Evolutionary conservation across 768 basidiomycete species (phyloP).

Genomic region (Termitomyces sp.): DNA sequence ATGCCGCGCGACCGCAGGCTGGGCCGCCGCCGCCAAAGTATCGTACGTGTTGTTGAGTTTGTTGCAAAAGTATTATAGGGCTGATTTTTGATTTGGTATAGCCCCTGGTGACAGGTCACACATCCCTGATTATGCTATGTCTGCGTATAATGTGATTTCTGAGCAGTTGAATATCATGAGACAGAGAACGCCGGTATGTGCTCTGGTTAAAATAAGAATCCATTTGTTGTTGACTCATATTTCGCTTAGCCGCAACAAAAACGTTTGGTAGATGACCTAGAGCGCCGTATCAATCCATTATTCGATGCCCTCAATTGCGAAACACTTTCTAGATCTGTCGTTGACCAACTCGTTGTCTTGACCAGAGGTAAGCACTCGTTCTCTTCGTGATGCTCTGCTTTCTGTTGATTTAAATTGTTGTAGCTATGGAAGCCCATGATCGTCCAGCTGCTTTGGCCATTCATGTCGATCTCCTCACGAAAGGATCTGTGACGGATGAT

Average conservation of each 20-base stretch:
- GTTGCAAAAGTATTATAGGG: neutral
- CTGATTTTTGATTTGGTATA: slow-evolving; percentile 24
- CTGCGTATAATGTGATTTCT: slow-evolving; percentile 62
- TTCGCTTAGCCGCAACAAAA: slow-evolving; percentile 68
- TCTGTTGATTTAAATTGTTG: neutral
- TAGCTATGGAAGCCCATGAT: slow-evolving; percentile 81
- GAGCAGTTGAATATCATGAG: slow-evolving; percentile 61
- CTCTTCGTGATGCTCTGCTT: neutral
- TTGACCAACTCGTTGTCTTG: slow-evolving; percentile 67
- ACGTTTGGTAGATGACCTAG: slow-evolving; percentile 80
- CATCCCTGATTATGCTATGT: slow-evolving; percentile 65
- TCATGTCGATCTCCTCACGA: slow-evolving; percentile 81
- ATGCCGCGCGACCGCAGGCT: slow-evolving; percentile 15
- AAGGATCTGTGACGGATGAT: slow-evolving; percentile 74
- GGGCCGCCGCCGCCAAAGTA: slow-evolving; percentile 37
- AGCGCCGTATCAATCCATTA: slow-evolving; percentile 76
- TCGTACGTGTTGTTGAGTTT: slow-evolving; percentile 27
- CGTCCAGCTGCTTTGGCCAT: slow-evolving; percentile 72
- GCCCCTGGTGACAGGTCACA: slow-evolving; percentile 91
- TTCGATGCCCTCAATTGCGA: slow-evolving; percentile 93
- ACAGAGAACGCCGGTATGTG: slow-evolving; percentile 67
- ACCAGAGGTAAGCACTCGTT: slow-evolving; percentile 51
- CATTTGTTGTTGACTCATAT: slow-evolving; percentile 1
- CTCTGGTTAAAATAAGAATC: neutral
- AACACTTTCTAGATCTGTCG: slow-evolving; percentile 62